phyloP scores from a whole-genome alignment of 2,329 filamentous ascomycete genomes.

The Blastomyces gilchristii region DNA sequence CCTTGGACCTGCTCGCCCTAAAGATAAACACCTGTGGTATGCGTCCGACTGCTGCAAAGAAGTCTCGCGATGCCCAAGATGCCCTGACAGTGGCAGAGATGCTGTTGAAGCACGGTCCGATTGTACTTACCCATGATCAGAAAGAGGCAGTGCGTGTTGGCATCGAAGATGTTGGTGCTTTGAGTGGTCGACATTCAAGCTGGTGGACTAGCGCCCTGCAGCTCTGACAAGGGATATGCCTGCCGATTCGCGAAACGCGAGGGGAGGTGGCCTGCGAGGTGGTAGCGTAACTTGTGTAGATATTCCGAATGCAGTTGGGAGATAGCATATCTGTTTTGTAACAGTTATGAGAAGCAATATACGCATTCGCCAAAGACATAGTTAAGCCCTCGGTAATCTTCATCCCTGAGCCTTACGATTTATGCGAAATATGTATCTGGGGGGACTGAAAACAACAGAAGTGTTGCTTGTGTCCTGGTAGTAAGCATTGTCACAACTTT shows the following conservation, averaged over 20 bases:
- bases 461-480: background rate
- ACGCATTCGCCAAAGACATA: background rate
- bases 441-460: background rate
- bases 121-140: too few relatives aligned
- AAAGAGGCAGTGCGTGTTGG: background rate
- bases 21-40: slow-evolving; percentile 11
- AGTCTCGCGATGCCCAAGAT: slow-evolving; percentile 2
- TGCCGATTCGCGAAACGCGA: background rate
- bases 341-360: background rate
- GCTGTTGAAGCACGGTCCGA: too few relatives aligned
- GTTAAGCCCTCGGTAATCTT: background rate
- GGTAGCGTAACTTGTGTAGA: background rate
- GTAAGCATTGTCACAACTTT: background rate
- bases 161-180: slow-evolving; percentile 1
- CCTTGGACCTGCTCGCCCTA: slow-evolving; percentile 11
- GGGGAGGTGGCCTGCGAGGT: background rate
- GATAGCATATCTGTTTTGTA: background rate
- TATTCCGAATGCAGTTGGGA: background rate
- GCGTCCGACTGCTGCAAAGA: slow-evolving; percentile 4
- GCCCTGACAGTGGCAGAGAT: too few relatives aligned
- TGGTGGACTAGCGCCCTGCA: background rate
- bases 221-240: background rate
- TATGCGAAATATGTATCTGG: background rate
- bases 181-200: background rate
- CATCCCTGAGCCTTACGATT: background rate